Evolutionary conservation across 1,139 yeast species (phyloP), one percentile per base, ranked within the genome.

Genomic region (Taiozyma sp.): DNA sequence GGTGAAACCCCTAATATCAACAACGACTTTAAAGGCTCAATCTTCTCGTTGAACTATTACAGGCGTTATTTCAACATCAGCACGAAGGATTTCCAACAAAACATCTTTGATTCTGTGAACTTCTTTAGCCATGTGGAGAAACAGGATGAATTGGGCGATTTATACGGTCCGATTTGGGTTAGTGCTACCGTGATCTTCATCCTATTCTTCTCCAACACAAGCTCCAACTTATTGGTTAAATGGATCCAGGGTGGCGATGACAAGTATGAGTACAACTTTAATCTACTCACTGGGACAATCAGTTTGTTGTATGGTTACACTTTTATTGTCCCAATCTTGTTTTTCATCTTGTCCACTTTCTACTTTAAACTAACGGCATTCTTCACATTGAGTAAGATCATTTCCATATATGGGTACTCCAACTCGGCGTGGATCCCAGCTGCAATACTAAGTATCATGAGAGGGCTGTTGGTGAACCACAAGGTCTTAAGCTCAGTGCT

Each of bases 121-220:
- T 46, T 60, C 4, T 16, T 55, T 2, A 45, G 48, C 9, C 47
- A 43, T 16, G 54, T 45, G 3, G 69, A 65, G 30, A 57, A 55
- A 40, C 51, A 48, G 8, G 50, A 53, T 12, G 57, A 57, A 39
- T 47, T 64, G 36, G 70, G 68, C 14, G 96, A 89, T 63, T 69
- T 89, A 49, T 89, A 88, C 63, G 96, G 96, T 1, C 87, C 91
- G 29, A 73, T 88, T 44, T 89, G 96, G 96, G 82, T 89, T 45
- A 85, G 91, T 13, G 89, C 90, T 0, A 85, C 96, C 0, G 79
- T 87, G 50, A 81, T 87, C 1, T 83, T 87, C 56, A 72, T 83
- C 43, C 74, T 88, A 66, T 89, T 88, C 70, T 85, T 88, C 53
- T 78, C 91, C 49, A 79, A 88, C 40, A 86, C 96, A 40, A 72